Conservation (phyloP, 768 basidiomycete genomes). For the Harrya chromipes region DNA sequence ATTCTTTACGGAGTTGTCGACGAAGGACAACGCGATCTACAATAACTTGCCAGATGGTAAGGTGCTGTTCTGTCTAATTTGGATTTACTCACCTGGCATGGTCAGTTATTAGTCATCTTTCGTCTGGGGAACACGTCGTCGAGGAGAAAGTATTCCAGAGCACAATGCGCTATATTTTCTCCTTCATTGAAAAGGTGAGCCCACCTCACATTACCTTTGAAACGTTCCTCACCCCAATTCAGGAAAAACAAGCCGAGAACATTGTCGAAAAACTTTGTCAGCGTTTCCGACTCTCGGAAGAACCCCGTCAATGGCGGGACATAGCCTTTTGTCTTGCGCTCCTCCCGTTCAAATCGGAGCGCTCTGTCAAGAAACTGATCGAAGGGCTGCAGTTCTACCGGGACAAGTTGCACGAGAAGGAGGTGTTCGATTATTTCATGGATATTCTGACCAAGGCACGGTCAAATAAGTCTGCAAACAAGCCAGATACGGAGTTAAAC, state of each 20-base stretch:
- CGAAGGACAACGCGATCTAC: constrained; percentile 98
- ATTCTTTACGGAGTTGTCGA: constrained; percentile 94
- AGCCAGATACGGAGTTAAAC: constrained; percentile 89
- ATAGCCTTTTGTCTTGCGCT: constrained; percentile 94
- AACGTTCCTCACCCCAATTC: neutral
- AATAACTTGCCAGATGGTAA: constrained; percentile 95
- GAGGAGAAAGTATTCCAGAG: constrained; percentile 90
- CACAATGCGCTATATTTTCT: constrained; percentile 93
- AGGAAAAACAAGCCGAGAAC: constrained; percentile 98
- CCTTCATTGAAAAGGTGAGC: constrained; percentile 91
- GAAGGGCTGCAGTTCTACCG: constrained; percentile 91
- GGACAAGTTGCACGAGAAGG: constrained; percentile 90
- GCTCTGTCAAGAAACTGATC: constrained; percentile 93
- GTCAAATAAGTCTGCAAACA: constrained; percentile 87
- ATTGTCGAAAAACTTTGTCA: constrained; percentile 98
- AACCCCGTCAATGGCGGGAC: constrained; percentile 95
- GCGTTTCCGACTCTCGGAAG: constrained; percentile 84
- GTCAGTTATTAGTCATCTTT: constrained; percentile 90
- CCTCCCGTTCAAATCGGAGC: constrained; percentile 95
- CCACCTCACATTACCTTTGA: neutral
- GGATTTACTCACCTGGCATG: constrained; percentile 3
- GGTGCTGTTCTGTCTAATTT: constrained; percentile 16
- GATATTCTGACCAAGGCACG: constrained; percentile 93
- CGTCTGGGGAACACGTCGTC: constrained; percentile 85
- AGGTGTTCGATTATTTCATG: constrained; percentile 75